Evolutionary conservation across 2,329 filamentous ascomycete species (phyloP).

Genomic region (Alternaria ventricosa): DNA sequence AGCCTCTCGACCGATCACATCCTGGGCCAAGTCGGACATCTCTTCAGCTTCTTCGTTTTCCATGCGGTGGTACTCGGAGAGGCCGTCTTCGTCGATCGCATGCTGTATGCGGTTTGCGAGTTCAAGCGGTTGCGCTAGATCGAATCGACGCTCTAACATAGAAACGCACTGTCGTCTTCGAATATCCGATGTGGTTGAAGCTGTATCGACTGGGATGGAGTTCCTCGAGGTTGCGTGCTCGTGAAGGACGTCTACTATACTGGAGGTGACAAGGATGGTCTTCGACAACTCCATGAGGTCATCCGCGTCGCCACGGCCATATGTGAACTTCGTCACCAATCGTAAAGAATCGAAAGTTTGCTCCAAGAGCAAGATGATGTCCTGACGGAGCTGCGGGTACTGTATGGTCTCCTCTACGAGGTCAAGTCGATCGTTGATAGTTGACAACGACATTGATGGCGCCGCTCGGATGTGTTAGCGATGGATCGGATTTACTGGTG

Average conservation of each 20-base stretch:
- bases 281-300: conserved; percentile 84
- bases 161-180: conserved; percentile 40
- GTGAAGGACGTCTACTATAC: conserved; percentile 59
- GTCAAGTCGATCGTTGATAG: conserved; percentile 81
- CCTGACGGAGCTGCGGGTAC: conserved; percentile 71
- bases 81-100: conserved; percentile 90
- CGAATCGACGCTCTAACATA: conserved; percentile 63
- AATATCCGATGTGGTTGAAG: conserved; percentile 10
- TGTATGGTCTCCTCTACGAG: conserved; percentile 78
- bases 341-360: conserved; percentile 85
- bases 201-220: conserved; percentile 12
- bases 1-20: conserved; percentile 70
- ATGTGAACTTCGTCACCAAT: conserved; percentile 89
- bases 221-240: conserved; percentile 31
- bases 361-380: conserved; percentile 70
- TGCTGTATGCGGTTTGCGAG: conserved; percentile 74
- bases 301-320: conserved; percentile 89
- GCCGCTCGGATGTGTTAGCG: conserved; percentile 58
- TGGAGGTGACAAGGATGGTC: conserved; percentile 77
- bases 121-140: conserved; percentile 69
- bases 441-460: conserved; percentile 83
- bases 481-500: accelerated
- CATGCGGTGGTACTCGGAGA: conserved; percentile 79
- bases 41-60: conserved; percentile 75
- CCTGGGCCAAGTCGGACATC: conserved; percentile 75